Base-by-base conservation (phyloP, 345 rosid species). In the Raphanus raphanistrum region DNA sequence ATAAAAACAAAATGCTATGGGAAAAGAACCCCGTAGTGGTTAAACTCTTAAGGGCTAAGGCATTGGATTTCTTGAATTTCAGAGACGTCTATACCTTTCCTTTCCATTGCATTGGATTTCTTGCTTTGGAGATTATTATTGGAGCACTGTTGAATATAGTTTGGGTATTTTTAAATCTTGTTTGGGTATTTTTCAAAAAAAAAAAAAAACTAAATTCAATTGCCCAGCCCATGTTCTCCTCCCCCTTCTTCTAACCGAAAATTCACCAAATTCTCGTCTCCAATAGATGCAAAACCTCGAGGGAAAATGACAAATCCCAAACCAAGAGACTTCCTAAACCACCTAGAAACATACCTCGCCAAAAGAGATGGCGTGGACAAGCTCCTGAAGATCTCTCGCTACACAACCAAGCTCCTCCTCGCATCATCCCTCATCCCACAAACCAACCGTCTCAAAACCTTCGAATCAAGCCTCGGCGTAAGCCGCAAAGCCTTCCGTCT, bases 401-500 rank as follows among this genome's bases (percentile, higher is more conserved):
- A 92, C 89, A 91, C 95, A 6, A 58, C 94, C 79, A 94, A 92
- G 84, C 89, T 94, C 87, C 79, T 92, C 68, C 81, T 94, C 58
- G 78, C 93, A 76, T 84, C 97, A 69, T 86, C 93, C 0, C 72
- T 81, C 41, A 82, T 87, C 71, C 86, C 89, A 13, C 90, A 88
- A 73, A 15, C 86, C 59, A 80, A 66, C 35, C 84, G 90, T 0
- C 88, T 94, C 76, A 88, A 86, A 83, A 82, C 82, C 84, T 94
- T 94, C 86, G 98, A 94, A 71, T 90, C 98, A 7, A 92, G 92
- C 63, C 97, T 92, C 38, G 98, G 97, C n/a, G 83, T 94, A 35
- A 94, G 97, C 61, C 98, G 97, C 35, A 94, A 94, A 82, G 98
- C 98, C 32, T 94, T 94, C 76, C 93, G 97, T 45, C 88, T 94